A percentile compares a stretch with the other conserved stretches of the same genome.
Evolutionary conservation across 768 basidiomycete species (phyloP).

Genomic region (Lyophyllum decastes): DNA sequence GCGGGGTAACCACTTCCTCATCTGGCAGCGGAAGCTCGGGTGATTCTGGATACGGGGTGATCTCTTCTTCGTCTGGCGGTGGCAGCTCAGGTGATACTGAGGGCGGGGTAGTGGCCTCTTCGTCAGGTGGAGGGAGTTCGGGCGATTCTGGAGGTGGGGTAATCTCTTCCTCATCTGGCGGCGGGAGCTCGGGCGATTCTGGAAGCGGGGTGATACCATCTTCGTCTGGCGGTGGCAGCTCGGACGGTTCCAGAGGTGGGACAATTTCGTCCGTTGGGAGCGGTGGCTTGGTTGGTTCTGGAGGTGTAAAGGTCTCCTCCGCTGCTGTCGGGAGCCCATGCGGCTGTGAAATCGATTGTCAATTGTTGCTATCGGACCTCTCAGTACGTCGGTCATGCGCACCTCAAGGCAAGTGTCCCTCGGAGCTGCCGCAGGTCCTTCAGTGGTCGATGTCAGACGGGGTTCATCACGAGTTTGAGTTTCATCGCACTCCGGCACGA

Average conservation of each 20-base stretch:
- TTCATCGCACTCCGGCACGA: constrained; percentile 19
- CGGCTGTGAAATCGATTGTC: neutral
- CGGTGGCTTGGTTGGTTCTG: neutral
- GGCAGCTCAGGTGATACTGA: neutral
- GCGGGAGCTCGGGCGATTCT: neutral
- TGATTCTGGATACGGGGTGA: neutral
- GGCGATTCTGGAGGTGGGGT: neutral
- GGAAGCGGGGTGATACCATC: neutral
- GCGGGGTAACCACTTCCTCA: neutral
- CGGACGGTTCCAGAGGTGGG: neutral
- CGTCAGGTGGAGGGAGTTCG: neutral
- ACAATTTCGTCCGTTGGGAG: neutral
- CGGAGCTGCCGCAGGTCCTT: neutral
- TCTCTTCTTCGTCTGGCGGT: neutral
- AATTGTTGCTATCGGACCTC: neutral
- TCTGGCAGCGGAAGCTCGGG: neutral
- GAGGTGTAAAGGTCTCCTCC: neutral
- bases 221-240: neutral
- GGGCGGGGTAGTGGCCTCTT: neutral
- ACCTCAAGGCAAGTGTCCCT: constrained; percentile 10
- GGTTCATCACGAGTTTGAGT: constrained; percentile 25
- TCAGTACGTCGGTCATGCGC: neutral
- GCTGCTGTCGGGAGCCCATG: neutral
- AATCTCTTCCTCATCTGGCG: neutral
- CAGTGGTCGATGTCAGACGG: constrained; percentile 16